Evolutionary conservation across 1,139 yeast species (phyloP), one percentile per base, ranked within the genome.

Genomic region (Magnusiomyces paraingens): DNA sequence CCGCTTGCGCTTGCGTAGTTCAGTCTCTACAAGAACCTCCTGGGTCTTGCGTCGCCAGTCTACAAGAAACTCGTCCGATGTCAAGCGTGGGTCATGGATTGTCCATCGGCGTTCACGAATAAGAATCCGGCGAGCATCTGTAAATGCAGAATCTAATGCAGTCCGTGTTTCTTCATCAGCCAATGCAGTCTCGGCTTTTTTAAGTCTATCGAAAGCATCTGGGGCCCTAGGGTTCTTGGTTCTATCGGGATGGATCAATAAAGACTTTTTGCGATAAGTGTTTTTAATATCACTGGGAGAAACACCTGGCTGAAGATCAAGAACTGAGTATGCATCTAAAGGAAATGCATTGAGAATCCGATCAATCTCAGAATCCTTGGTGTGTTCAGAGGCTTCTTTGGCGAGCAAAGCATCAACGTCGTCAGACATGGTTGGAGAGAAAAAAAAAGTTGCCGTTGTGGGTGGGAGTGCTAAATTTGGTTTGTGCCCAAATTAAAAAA

Each of bases 181-280:
- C 32, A 72, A 58, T 26, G 63, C 67, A 4, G 68, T 61, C 53
- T 70, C 73, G 1, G 77, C 76, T 52, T 70, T 70, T 57, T 73
- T 72, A 45, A 73, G 61, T 47, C 72, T 58, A 62, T 82, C 86
- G 64, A 84, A 84, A 0, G 90, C 89, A 44, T 70, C 75, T 0
- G 86, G 80, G 0, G 89, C 88, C 18, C 73, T 69, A 0, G 73
- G 68, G 60, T 84, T 79, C 48, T 70, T 66, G 1, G 81, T 75
- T 61, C 83, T 83, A 64, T 84, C 91, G 0, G 91, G 91, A 64
- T 84, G 91, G 41, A 84, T 80, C 57, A 82, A 66, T 44, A 83
- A 68, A 8, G 88, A 81, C 65, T 81, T 83, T 66, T 75, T 77
- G 40, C 89, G 68, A 63, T 77, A 84, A 44, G 71, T 63, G 57